Conservation (phyloP, 805 yeast species). For the Saccharomyces paradoxus region DNA sequence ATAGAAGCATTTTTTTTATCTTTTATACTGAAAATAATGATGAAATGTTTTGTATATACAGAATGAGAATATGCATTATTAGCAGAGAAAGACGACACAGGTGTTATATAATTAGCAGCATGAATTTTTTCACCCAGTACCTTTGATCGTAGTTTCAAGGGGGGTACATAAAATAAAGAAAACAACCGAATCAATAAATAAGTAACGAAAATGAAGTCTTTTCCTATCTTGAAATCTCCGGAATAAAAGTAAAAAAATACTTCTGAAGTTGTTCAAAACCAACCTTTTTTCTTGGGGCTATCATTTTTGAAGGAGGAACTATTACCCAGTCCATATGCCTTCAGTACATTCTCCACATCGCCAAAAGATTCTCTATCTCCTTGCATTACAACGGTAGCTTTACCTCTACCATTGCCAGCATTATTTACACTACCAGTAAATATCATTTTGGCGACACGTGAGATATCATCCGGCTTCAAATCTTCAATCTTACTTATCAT, state of each 20-base stretch:
- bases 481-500: conserved; percentile 72
- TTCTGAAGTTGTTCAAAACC: conserved; percentile 17
- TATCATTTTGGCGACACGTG: conserved; percentile 64
- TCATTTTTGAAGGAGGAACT: conserved; percentile 3
- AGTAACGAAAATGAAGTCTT: background rate
- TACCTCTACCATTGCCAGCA: conserved; percentile 44
- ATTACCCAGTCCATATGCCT: conserved; percentile 65
- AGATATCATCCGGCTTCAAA: conserved; percentile 60
- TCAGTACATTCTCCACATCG: conserved; percentile 60
- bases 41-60: background rate
- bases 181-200: background rate
- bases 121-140: background rate
- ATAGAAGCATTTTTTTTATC: too few species aligned
- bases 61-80: background rate
- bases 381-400: conserved; percentile 83
- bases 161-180: background rate
- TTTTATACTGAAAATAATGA: background rate
- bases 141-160: background rate
- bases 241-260: background rate
- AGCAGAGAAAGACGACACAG: background rate
- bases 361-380: conserved; percentile 84
- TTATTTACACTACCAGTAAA: conserved; percentile 55
- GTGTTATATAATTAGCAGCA: background rate
- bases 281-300: conserved; percentile 13
- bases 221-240: background rate